A percentile compares a stretch with the other conserved stretches of the same genome.
phyloP scores from a whole-genome alignment of 1,284 basidiomycete genomes.

The Boletus hoseneyae region DNA sequence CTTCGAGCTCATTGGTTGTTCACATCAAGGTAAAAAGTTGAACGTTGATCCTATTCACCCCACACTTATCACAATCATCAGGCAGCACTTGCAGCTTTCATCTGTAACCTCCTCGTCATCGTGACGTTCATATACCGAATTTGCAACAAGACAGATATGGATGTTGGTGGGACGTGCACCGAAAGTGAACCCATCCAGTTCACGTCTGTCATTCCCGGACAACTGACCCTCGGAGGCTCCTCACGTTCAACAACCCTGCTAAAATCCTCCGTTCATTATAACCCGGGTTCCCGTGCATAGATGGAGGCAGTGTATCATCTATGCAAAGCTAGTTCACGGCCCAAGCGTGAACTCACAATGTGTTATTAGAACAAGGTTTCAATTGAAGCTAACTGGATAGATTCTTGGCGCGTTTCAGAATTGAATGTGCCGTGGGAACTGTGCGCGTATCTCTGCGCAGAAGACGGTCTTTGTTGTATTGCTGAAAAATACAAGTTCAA shows the following conservation, averaged over 20 bases:
- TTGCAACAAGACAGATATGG: slow-evolving; percentile 11
- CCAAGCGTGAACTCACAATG: neutral
- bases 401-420: neutral
- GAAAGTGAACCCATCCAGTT: slow-evolving; percentile 10
- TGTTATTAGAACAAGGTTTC: neutral
- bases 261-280: neutral
- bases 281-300: neutral
- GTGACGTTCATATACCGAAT: slow-evolving; percentile 11
- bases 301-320: neutral
- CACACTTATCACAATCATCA: neutral
- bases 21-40: slow-evolving; percentile 19
- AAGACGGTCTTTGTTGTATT: neutral
- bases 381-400: neutral
- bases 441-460: too few species aligned
- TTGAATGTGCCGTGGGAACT: neutral
- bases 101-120: slow-evolving; percentile 23
- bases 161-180: neutral
- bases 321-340: neutral
- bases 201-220: slow-evolving; percentile 5
- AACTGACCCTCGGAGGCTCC: neutral
- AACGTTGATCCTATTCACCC: neutral
- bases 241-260: neutral
- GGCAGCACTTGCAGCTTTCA: slow-evolving; percentile 18
- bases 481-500: neutral
- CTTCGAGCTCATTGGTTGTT: slow-evolving; percentile 3